Evolutionary conservation across 306 rosid genomes (phyloP).

Genomic region (Biancaea sappan): DNA sequence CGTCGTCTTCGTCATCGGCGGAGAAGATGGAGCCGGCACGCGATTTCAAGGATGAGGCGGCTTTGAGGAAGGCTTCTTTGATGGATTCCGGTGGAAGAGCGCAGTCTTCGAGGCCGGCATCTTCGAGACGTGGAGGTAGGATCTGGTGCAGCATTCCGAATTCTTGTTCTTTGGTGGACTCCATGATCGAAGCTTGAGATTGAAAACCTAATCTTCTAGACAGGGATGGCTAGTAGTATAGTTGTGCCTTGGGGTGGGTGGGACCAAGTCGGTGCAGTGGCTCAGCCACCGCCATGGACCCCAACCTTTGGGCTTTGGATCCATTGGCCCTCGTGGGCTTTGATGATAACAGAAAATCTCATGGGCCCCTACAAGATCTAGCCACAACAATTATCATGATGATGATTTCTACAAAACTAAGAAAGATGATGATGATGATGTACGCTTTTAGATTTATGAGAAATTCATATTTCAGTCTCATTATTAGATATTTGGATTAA

Average conservation of each 20-base stretch:
- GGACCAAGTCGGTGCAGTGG: not conserved
- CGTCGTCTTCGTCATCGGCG: slow-evolving; percentile 39
- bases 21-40: slow-evolving; percentile 49
- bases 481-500: no score
- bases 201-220: not conserved
- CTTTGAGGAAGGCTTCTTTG: slow-evolving; percentile 73
- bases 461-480: no score
- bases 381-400: no score
- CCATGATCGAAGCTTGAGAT: slow-evolving; percentile 39
- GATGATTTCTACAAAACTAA: no score
- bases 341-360: no score
- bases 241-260: not conserved
- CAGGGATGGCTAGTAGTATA: not conserved
- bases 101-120: slow-evolving; percentile 87
- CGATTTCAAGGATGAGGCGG: slow-evolving; percentile 69
- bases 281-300: not conserved
- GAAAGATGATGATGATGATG: no score
- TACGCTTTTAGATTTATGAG: no score
- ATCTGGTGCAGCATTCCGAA: slow-evolving; percentile 49
- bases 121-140: slow-evolving; percentile 80
- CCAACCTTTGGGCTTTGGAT: not conserved
- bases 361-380: no score
- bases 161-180: slow-evolving; percentile 42
- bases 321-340: not conserved
- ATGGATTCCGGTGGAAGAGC: slow-evolving; percentile 81